Evolutionary conservation across 495 filamentous ascomycete species (phyloP), one percentile per base, ranked within the genome.

Genomic region (Aspergillus bertholletiae): DNA sequence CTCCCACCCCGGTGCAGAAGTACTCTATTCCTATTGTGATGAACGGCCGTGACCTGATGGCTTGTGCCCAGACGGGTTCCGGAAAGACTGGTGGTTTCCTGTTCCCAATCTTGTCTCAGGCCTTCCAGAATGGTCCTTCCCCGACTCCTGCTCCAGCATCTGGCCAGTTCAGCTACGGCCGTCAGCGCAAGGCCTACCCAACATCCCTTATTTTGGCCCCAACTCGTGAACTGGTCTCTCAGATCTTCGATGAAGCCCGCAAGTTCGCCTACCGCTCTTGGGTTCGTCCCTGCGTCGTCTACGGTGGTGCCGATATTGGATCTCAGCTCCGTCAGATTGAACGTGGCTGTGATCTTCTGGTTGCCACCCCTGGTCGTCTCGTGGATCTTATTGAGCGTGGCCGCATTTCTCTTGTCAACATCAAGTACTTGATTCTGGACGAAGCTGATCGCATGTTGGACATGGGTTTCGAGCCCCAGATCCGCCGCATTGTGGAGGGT

Each of bases 381-480:
- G 93, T 97, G 62, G 94, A 98, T 73, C 79, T 98, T 68, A 96
- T 98, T 60, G 95, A 97, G 80, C 90, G 95, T 78, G 94, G 95
- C 60, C 92, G 94, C 68, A 97, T 98, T 71, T 96, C 93, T 12
- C 85, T 97, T 34, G 79, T 84, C 59, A 96, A 94, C 78, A 97
- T 97, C 84, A 97, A 96, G 76, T 98, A 97, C 67, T 80, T 98
- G n/a, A 89, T 98, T 59, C 88, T 98, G 34, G 94, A 98, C 63
- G 94, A 98, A 81, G 94, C 94, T 72, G 94, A 98, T 79, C 95
- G 95, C 72, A 97, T 98, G 94, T 78, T 98, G 82, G 94, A 98
- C 79, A 97, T 98, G 94, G 94, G 94, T 88, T 98, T 98, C 81
- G 94, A 98, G 80, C 94, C 94, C 63, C 94, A 98, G 74, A 97